phyloP scores from a whole-genome alignment of 345 rosid species.

The Streptanthus diversifolius region DNA sequence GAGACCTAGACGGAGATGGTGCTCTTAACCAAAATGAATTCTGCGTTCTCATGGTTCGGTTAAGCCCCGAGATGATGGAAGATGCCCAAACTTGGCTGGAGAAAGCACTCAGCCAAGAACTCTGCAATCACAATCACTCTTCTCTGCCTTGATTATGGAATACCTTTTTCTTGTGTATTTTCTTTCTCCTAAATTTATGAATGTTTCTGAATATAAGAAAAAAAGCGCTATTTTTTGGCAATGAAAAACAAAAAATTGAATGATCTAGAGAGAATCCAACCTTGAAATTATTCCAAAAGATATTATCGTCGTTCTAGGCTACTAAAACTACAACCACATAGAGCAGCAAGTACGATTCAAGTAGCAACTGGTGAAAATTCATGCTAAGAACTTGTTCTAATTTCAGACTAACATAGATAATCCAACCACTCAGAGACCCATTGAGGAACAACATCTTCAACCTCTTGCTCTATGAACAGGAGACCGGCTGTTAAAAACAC shows the following conservation, averaged over 20 bases:
- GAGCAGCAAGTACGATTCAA: neutral
- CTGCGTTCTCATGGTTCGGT: constrained; percentile 84
- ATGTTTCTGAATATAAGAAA: constrained; percentile 8
- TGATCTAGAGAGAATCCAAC: neutral
- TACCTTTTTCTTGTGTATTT: neutral
- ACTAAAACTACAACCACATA: neutral
- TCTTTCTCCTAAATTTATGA: neutral
- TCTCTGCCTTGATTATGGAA: constrained; percentile 16
- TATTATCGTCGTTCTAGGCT: neutral
- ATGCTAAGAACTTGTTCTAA: neutral
- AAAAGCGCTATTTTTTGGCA: neutral
- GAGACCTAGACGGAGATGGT: constrained; percentile 82
- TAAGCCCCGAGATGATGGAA: constrained; percentile 84
- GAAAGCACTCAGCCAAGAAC: constrained; percentile 64
- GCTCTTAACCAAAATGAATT: constrained; percentile 72
- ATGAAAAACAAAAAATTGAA: neutral
- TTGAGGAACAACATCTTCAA: constrained; percentile 14
- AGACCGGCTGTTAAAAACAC: constrained; percentile 51
- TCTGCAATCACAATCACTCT: constrained; percentile 26
- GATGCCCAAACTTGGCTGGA: constrained; percentile 74
- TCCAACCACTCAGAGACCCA: neutral
- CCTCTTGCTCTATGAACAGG: constrained; percentile 61
- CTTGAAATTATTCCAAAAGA: neutral
- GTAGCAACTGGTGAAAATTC: neutral
- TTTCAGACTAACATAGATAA: neutral